Evolutionary conservation across 2,329 filamentous ascomycete genomes (phyloP).

Genomic region (Stemphylium lycopersici): DNA sequence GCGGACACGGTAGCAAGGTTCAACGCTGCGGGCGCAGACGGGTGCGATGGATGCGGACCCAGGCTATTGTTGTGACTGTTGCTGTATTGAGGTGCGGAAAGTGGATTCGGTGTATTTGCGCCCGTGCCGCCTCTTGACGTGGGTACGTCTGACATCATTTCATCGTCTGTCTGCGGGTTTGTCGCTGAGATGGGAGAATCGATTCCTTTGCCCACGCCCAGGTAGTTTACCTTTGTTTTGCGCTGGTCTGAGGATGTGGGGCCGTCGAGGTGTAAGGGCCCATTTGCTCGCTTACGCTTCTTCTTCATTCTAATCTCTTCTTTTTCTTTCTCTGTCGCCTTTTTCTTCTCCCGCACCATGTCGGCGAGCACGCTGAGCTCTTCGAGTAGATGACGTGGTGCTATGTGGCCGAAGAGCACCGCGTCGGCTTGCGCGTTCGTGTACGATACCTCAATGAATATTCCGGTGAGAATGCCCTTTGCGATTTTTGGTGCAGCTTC

Average conservation of each 20-base stretch:
- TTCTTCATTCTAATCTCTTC: constrained; percentile 52
- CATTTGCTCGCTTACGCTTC: constrained; percentile 68
- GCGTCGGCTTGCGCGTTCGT: constrained; percentile 79
- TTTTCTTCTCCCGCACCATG: constrained; percentile 65
- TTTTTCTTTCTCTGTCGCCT: constrained; percentile 40
- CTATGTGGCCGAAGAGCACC: constrained; percentile 85
- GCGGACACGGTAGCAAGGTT: constrained; percentile 29
- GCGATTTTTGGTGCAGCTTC: constrained; percentile 87
- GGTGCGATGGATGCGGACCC: constrained; percentile 18
- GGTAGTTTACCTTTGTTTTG: constrained; percentile 22
- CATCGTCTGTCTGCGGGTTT: constrained; percentile 30
- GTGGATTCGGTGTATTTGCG: constrained; percentile 26
- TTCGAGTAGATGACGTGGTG: constrained; percentile 79
- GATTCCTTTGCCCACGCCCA: constrained; percentile 15
- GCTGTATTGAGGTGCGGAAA: background rate
- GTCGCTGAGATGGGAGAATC: constrained; percentile 20
- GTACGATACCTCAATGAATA: constrained; percentile 97
- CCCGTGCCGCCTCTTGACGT: constrained; percentile 19
- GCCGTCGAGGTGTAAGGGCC: constrained; percentile 37
- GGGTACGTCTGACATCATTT: constrained; percentile 36
- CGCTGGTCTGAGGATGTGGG: constrained; percentile 6
- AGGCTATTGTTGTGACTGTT: background rate
- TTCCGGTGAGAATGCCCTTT: constrained; percentile 71
- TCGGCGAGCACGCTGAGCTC: constrained; percentile 76
- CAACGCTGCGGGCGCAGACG: constrained; percentile 31